A percentile compares a stretch with the other conserved stretches of the same genome.
Evolutionary conservation across 306 rosid genomes (phyloP).

Genomic region (Quillaja saponaria): DNA sequence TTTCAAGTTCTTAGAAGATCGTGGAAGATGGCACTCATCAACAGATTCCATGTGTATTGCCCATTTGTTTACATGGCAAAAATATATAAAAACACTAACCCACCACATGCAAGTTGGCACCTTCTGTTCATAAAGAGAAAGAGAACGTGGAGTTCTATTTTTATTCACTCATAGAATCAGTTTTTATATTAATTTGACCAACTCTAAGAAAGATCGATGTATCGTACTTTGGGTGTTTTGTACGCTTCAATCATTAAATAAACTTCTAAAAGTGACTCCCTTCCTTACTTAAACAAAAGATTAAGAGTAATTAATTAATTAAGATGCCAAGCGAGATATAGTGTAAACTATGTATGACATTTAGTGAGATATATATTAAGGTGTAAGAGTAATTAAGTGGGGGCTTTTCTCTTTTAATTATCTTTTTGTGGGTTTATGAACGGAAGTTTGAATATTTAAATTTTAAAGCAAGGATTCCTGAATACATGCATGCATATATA

Average conservation of each 20-base stretch:
- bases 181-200: constrained; percentile 33
- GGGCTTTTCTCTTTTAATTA: not conserved
- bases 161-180: constrained; percentile 17
- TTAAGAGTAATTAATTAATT: not conserved
- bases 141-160: constrained; percentile 38
- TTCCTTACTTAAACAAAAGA: not conserved
- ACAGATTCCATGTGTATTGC: constrained; percentile 57
- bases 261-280: not conserved
- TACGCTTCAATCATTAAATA: constrained; percentile 1
- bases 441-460: no score
- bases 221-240: constrained; percentile 6
- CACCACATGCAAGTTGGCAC: constrained; percentile 37
- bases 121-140: constrained; percentile 32
- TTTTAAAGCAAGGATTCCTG: not conserved
- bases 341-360: no score
- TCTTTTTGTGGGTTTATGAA: not conserved
- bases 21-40: constrained; percentile 49
- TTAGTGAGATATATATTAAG: no score
- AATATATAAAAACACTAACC: constrained; percentile 24
- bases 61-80: constrained; percentile 25
- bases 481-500: constrained; percentile 3
- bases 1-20: constrained; percentile 36
- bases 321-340: no score
- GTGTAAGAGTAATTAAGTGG: no score
- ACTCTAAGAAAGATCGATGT: constrained; percentile 22